phyloP scores from a whole-genome alignment of 192 early-diverging fungal species.

The Backusella circina region DNA sequence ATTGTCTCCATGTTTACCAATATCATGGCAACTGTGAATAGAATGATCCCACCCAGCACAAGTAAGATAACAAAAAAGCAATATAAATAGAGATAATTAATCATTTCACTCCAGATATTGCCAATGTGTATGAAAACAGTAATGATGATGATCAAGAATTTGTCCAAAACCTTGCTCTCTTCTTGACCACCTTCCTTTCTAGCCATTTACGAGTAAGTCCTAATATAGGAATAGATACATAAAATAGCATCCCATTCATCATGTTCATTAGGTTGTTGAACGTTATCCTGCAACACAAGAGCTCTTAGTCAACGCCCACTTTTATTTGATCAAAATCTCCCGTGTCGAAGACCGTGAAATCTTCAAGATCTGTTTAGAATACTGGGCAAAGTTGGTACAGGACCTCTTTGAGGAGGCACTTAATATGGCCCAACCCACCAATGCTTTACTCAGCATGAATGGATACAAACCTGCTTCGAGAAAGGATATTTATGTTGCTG shows the following conservation, averaged over 20 bases:
- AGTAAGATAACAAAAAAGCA: constrained; percentile 40
- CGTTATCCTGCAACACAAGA: constrained; percentile 47
- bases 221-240: neutral
- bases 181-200: constrained; percentile 83
- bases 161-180: constrained; percentile 93
- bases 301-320: constrained; percentile 72
- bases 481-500: constrained; percentile 80
- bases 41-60: constrained; percentile 64
- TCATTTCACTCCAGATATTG: too few relatives aligned
- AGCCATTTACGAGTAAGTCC: constrained; percentile 75
- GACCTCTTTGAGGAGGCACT: constrained; percentile 90
- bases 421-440: constrained; percentile 49
- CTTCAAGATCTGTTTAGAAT: constrained; percentile 97
- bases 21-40: constrained; percentile 65
- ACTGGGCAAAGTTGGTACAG: constrained; percentile 90
- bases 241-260: neutral
- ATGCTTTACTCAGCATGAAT: constrained; percentile 53
- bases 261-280: constrained; percentile 49
- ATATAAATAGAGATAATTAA: neutral
- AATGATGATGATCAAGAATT: constrained; percentile 91
- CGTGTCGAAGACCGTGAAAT: constrained; percentile 94
- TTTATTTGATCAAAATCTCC: constrained; percentile 87
- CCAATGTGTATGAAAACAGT: constrained; percentile 76
- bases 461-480: constrained; percentile 48
- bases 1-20: constrained; percentile 85